Percentiles rank a stretch among this genome's conserved stretches.
These are phyloP conservation scores for Crassisporium funariophilum DNA, from an alignment of 768 basidiomycete species.

Conservation along the genomic window DNA sequence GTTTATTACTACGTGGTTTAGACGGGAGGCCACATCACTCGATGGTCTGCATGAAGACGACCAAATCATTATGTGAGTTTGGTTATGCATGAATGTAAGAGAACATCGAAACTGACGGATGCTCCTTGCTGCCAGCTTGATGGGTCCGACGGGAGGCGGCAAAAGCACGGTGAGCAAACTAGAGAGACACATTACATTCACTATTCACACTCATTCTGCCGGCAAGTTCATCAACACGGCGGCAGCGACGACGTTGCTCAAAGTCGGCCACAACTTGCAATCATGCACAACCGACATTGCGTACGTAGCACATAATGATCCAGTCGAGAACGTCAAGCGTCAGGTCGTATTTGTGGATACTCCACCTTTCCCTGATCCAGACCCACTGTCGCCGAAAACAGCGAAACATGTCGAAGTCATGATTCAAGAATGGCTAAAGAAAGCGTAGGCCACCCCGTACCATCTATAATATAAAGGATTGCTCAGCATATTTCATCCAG, in stretches of 20 bases:
- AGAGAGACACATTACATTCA: too few relatives aligned
- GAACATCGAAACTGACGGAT: neutral
- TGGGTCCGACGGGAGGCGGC: conserved; percentile 28
- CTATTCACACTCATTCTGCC: neutral
- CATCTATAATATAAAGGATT: too few relatives aligned
- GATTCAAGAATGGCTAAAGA: conserved; percentile 13
- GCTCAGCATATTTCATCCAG: too few relatives aligned
- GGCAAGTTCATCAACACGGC: conserved; percentile 16
- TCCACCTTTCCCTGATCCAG: conserved; percentile 12
- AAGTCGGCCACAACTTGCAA: conserved; percentile 3
- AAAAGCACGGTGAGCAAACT: conserved; percentile 17
- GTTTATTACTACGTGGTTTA: too few relatives aligned
- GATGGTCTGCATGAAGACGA: conserved; percentile 3
- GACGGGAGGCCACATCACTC: neutral
- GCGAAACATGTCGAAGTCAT: conserved; percentile 10
- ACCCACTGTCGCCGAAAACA: neutral
- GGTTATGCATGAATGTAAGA: too few relatives aligned
- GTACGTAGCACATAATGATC: conserved; percentile 10
- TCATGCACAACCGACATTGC: conserved; percentile 7
- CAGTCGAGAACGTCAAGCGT: neutral
- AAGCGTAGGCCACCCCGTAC: conserved; percentile 10
- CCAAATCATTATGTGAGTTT: conserved; percentile 10
- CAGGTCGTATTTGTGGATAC: conserved; percentile 16
- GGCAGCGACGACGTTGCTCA: conserved; percentile 1
- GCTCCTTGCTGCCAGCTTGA: too few relatives aligned